Base-by-base conservation (phyloP, 148 eudicot genomes). In the Arctostaphylos glauca region DNA sequence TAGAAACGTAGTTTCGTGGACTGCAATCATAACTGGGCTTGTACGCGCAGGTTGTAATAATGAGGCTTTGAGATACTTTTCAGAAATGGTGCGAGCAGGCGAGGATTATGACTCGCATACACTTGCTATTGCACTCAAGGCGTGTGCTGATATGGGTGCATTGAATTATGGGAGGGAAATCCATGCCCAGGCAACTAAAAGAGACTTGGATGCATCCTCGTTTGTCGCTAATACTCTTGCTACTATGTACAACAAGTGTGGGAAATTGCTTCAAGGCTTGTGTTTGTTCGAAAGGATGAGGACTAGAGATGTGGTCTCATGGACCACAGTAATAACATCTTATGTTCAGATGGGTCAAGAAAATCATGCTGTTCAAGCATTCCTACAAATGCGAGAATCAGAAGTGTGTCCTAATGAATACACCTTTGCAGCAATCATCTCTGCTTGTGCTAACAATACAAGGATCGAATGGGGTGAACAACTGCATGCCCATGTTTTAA, bases 1-100 rank as follows among this genome's bases (percentile, higher is more conserved):
- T 60, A 94, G 94, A 77, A 95, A 95, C 89, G 96, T 92, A 9
- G 96, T 94, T 74, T 90, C 96, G 9, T 95, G 98, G 98, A 95
- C 98, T 60, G 93, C 98, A 52, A 82, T 92, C 54, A 95, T 95
- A 81, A 89, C 95, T 4, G 98, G 98, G 74, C 86, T 95, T 76
- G 98, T 94, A 68, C 92, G 86, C 70, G 85, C 89, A 16, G 98
- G 98, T 72, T 84, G 86, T 54, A 86, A 86, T 83, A 83, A 83
- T 70, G 90, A 87, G 80, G 98, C 93, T 5, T 83, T 95, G 84
- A 58, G 76, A 80, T 92, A 91, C 89, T 95, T 95, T 87, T 85
- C 91, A 9, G 90, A 91, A 3, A 91, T 95, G 92, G 87, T 90
- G 89, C 84, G 72, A 59, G 87, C 79, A 0, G 85, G 87, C 50